These are phyloP conservation scores for Berberis thunbergii DNA, from an alignment of 164 flowering plant species.

Conservation along the genomic window DNA sequence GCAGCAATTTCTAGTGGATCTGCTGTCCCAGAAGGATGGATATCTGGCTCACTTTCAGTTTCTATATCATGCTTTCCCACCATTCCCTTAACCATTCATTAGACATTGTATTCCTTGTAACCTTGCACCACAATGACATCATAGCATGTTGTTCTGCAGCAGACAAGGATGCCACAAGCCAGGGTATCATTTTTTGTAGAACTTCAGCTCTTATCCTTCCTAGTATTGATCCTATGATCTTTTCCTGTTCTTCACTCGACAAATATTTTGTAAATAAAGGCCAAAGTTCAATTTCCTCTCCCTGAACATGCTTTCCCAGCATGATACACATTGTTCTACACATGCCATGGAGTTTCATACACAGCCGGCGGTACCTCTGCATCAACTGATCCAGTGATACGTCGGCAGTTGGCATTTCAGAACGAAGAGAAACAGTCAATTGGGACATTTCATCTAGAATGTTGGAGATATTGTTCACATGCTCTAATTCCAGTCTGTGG, in stretches of 20 bases:
- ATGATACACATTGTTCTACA: constrained; percentile 48
- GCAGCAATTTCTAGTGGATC: constrained; percentile 49
- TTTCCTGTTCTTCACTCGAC: constrained; percentile 67
- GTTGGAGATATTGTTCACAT: constrained; percentile 36
- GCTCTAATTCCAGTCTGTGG: constrained; percentile 54
- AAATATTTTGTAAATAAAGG: constrained; percentile 51
- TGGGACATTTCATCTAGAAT: constrained; percentile 44
- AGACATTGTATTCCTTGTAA: constrained; percentile 74
- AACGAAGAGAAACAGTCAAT: constrained; percentile 23
- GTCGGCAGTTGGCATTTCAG: constrained; percentile 7
- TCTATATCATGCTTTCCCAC: constrained; percentile 50
- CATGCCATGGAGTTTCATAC: constrained; percentile 50
- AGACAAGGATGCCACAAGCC: constrained; percentile 63
- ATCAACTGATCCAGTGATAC: constrained; percentile 14
- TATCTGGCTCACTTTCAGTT: constrained; percentile 17
- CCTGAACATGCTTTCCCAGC: constrained; percentile 50
- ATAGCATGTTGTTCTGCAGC: constrained; percentile 49
- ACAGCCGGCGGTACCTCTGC: constrained; percentile 27
- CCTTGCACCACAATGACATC: constrained; percentile 54
- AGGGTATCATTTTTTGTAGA: constrained; percentile 67
- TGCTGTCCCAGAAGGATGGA: constrained; percentile 19
- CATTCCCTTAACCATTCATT: constrained; percentile 81
- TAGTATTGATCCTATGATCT: constrained; percentile 61
- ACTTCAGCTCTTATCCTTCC: constrained; percentile 68
- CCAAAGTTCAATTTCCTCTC: constrained; percentile 78